Percentiles rank a stretch among this genome's conserved stretches.
Conservation (phyloP, 2,329 filamentous ascomycete genomes). For the Venturia effusa region DNA sequence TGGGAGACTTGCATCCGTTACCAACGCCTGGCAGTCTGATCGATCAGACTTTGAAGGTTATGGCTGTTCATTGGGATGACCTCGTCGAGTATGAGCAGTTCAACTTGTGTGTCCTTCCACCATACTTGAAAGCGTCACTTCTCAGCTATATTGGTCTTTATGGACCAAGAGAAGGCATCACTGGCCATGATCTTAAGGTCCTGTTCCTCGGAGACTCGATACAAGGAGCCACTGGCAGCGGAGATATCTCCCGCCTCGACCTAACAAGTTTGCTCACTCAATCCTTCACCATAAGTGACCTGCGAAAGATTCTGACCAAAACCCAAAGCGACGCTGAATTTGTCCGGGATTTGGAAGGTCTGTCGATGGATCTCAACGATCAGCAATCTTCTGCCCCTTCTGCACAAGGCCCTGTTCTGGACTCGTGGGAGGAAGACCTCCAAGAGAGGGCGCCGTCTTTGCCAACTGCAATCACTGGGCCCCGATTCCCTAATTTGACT, state of each 20-base stretch:
- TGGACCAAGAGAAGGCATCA: slow-evolving; percentile 30
- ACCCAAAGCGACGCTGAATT: neutral
- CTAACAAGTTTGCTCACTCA: slow-evolving; percentile 39
- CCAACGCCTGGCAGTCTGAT: slow-evolving; percentile 31
- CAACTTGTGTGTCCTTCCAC: slow-evolving; percentile 41
- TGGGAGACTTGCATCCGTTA: neutral
- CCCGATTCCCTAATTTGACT: slow-evolving; percentile 42
- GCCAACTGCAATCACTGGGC: slow-evolving; percentile 17
- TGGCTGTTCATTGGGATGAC: slow-evolving; percentile 46
- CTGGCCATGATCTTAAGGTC: slow-evolving; percentile 36
- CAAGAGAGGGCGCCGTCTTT: slow-evolving; percentile 17
- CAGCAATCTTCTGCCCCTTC: neutral
- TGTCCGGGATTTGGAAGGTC: slow-evolving; percentile 13
- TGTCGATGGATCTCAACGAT: neutral
- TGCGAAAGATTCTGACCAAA: slow-evolving; percentile 32
- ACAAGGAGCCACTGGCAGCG: slow-evolving; percentile 25
- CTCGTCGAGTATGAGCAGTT: slow-evolving; percentile 47
- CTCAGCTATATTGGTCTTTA: slow-evolving; percentile 47
- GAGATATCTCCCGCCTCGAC: slow-evolving; percentile 41
- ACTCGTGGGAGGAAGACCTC: slow-evolving; percentile 37
- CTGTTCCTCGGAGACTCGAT: slow-evolving; percentile 34
- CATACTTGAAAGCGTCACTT: slow-evolving; percentile 39
- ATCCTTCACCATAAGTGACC: slow-evolving; percentile 37
- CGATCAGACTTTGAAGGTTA: slow-evolving; percentile 40
- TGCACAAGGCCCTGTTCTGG: slow-evolving; percentile 19